Evolutionary conservation across 106 monocot genomes (phyloP), one percentile per base, ranked within the genome.

Genomic region (Vanilla planifolia): DNA sequence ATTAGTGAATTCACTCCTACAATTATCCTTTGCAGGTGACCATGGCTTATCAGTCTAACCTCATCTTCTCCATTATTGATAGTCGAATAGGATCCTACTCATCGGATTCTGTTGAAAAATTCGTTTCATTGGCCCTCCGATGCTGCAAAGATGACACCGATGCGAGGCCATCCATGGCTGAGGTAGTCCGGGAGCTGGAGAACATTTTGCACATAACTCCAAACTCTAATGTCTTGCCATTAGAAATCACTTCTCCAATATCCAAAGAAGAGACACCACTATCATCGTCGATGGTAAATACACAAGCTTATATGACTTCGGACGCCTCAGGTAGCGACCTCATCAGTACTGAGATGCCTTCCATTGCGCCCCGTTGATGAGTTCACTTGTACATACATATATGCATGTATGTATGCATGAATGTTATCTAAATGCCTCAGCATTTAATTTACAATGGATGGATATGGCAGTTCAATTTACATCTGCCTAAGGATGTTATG

Each of bases 111-210:
- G 61, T 91, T 3, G 83, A 87, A 57, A 91, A 46, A 47, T 98
- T 98, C 17, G 35, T 72, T 0, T 53, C 73, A 7, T 64, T 98
- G 66, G 91, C 91, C 10, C 90, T 98, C 3, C 65, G 75, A 19
- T 98, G 96, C 23, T 91, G 96, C 68, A 74, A 65, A 28, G 96
- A 87, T 22, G 91, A 98, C 52, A 84, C 96, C 17, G 86, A 98
- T 43, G 68, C 71, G 33, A 78, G 96, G 46, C 91, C 96, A 43
- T 78, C 96, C 6, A 91, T 98, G 91, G 25, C 61, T 3, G 96
- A 91, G 43, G 84, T 98, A 22, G 79, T 88, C 19, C 70, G 96
- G 55, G 96, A 96, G 72, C 71, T 96, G 10, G 96, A 96, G 45
- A 72, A 26, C 47, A 85, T 96, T 43, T 81, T 67, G 76, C 48